These are phyloP conservation scores for Stephanodiscus minutulus DNA, from an alignment of 108 stramenopile species.

Conservation along the genomic window DNA sequence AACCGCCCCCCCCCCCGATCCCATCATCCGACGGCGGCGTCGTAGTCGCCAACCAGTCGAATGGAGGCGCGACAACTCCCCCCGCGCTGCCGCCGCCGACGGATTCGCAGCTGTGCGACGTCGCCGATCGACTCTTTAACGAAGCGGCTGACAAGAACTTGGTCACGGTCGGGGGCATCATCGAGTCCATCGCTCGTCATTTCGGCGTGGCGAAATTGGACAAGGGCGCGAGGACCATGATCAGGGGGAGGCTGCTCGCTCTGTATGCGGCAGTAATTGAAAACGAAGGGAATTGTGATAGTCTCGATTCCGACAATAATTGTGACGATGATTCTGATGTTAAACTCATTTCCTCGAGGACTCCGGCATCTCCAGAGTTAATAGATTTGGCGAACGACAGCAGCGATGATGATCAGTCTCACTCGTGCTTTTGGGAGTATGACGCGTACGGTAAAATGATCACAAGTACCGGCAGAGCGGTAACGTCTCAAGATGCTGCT, in stretches of 20 bases:
- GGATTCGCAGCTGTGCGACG: background rate
- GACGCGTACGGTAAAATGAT: slow-evolving; percentile 4
- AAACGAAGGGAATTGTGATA: background rate
- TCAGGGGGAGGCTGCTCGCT: background rate
- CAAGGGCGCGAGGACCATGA: background rate
- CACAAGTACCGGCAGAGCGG: background rate
- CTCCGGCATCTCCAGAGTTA: slow-evolving; percentile 19
- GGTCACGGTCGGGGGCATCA: background rate
- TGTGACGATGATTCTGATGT: slow-evolving; percentile 19
- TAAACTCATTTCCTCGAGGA: slow-evolving; percentile 19
- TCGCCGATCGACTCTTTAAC: background rate
- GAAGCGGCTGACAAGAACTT: background rate
- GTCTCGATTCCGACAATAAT: background rate
- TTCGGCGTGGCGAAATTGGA: background rate
- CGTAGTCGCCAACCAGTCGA: too few relatives aligned
- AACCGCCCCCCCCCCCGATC: too few relatives aligned
- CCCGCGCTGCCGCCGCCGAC: too few relatives aligned
- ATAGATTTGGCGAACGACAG: slow-evolving; percentile 35
- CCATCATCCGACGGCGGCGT: too few relatives aligned
- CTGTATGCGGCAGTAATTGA: background rate
- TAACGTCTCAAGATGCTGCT: background rate
- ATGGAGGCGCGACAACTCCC: too few relatives aligned
- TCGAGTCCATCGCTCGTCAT: background rate
- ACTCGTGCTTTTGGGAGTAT: slow-evolving; percentile 1
- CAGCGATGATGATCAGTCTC: slow-evolving; percentile 3